These are phyloP conservation scores for Middelhovenomyces tepae DNA, from an alignment of 805 yeast genomes.

Conservation along the genomic window DNA sequence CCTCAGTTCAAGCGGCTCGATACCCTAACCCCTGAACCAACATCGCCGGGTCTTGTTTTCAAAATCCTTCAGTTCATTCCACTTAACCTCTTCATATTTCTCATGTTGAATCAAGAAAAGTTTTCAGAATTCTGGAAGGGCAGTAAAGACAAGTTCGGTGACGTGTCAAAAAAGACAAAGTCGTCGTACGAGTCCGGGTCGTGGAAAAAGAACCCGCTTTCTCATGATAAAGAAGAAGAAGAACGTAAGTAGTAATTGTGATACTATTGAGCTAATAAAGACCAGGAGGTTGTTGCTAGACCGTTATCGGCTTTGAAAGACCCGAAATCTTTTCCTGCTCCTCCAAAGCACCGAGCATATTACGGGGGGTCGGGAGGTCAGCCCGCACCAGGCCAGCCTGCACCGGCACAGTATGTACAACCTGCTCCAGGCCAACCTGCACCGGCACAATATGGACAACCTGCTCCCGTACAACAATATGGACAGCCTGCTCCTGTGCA, in stretches of 20 bases:
- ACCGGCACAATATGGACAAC: slow-evolving; percentile 5
- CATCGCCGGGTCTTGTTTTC: too few relatives aligned
- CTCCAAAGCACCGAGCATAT: slow-evolving; percentile 36
- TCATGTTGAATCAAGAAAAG: too few relatives aligned
- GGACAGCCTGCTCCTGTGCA: slow-evolving; percentile 12
- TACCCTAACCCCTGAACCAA: too few relatives aligned
- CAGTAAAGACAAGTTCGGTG: slow-evolving; percentile 12
- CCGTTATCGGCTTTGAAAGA: slow-evolving; percentile 27
- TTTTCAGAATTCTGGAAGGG: too few relatives aligned
- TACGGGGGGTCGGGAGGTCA: slow-evolving; percentile 24
- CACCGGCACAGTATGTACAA: slow-evolving; percentile 7
- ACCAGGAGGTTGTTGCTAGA: slow-evolving; percentile 13
- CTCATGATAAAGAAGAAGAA: background rate
- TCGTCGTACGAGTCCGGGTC: slow-evolving; percentile 10
- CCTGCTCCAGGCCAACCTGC: slow-evolving; percentile 5
- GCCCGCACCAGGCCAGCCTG: too few relatives aligned
- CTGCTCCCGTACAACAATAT: slow-evolving; percentile 10
- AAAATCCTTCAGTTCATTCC: too few relatives aligned
- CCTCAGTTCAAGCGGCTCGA: too few relatives aligned
- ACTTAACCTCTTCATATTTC: too few relatives aligned
- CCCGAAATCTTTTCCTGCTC: slow-evolving; percentile 34
- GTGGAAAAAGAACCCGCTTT: slow-evolving; percentile 10
- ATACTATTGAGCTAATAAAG: slow-evolving; percentile 4
- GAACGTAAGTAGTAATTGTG: slow-evolving; percentile 2
- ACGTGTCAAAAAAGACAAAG: slow-evolving; percentile 12